These are phyloP conservation scores for Ceratobasidium papillatum DNA, from an alignment of 1,284 basidiomycete genomes.

Conservation along the genomic window DNA sequence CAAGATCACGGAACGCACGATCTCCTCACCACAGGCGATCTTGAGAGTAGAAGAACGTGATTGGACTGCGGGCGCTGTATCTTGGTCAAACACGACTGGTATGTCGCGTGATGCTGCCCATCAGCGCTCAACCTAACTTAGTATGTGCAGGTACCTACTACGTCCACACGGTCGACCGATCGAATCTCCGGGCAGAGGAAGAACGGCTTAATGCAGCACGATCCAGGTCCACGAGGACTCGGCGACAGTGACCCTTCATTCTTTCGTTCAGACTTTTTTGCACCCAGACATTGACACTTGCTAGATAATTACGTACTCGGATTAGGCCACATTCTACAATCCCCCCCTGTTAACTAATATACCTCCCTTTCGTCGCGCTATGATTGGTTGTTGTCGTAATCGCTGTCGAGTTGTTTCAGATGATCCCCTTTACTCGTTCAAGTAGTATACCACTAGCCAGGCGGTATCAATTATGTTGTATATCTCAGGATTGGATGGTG, in stretches of 20 bases:
- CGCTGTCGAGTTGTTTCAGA: conserved; percentile 10
- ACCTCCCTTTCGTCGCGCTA: not conserved
- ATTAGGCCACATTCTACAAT: conserved; percentile 13
- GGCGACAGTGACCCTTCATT: conserved; percentile 26
- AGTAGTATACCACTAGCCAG: not conserved
- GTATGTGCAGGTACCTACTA: conserved; percentile 40
- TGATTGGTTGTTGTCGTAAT: conserved; percentile 20
- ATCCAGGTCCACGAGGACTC: conserved; percentile 35
- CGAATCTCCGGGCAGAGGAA: conserved; percentile 37
- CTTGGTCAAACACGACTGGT: conserved; percentile 41
- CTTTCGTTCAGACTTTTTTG: not conserved
- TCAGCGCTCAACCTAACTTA: not conserved
- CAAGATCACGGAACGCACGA: conserved; percentile 44
- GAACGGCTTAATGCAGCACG: conserved; percentile 37
- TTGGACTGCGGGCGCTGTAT: conserved; percentile 41
- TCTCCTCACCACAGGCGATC: conserved; percentile 43
- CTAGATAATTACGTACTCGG: conserved; percentile 16
- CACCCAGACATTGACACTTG: conserved; percentile 17
- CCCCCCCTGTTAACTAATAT: conserved; percentile 14
- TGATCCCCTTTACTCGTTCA: not conserved
- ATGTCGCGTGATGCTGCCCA: not conserved
- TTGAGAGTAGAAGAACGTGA: conserved; percentile 42
- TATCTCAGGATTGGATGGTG: conserved; percentile 10
- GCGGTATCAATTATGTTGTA: conserved; percentile 1
- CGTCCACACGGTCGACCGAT: conserved; percentile 43